Conservation (phyloP, 2,329 filamentous ascomycete species). For the Phialocephala sp. region DNA sequence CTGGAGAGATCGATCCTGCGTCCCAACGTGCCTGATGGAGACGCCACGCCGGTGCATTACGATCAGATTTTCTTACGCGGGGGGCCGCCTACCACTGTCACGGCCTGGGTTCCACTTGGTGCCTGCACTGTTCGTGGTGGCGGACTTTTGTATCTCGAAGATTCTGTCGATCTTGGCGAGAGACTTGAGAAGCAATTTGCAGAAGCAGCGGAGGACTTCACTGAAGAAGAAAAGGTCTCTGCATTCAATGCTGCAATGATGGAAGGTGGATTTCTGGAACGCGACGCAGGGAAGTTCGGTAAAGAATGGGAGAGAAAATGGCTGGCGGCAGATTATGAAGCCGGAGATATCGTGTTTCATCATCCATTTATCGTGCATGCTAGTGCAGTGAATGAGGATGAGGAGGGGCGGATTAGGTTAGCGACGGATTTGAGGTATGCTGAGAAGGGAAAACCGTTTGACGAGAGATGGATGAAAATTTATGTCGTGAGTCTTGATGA, state of each 20-base stretch:
- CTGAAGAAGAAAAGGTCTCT: conserved; percentile 55
- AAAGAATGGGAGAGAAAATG: conserved; percentile 37
- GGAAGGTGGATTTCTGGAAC: conserved; percentile 56
- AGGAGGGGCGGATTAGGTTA: conserved; percentile 46
- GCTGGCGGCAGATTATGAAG: conserved; percentile 46
- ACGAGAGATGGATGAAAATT: conserved; percentile 18
- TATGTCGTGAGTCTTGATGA: neutral
- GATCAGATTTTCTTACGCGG: conserved; percentile 58
- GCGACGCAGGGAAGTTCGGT: conserved; percentile 48
- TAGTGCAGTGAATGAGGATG: conserved; percentile 48
- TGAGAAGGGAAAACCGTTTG: conserved; percentile 35
- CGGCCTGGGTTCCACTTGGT: conserved; percentile 58
- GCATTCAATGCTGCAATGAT: conserved; percentile 67
- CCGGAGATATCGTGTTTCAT: conserved; percentile 51
- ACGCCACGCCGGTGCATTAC: conserved; percentile 59
- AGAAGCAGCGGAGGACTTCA: conserved; percentile 53
- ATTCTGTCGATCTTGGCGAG: conserved; percentile 48
- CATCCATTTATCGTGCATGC: conserved; percentile 48
- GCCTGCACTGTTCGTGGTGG: conserved; percentile 59
- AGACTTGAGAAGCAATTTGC: conserved; percentile 58
- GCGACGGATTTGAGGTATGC: conserved; percentile 51
- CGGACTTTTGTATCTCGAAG: conserved; percentile 64
- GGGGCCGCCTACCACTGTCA: conserved; percentile 54
- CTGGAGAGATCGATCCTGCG: conserved; percentile 54
- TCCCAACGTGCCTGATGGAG: conserved; percentile 56